These are phyloP conservation scores for Phaffia australis DNA, from an alignment of 768 basidiomycete genomes.

Conservation along the genomic window DNA sequence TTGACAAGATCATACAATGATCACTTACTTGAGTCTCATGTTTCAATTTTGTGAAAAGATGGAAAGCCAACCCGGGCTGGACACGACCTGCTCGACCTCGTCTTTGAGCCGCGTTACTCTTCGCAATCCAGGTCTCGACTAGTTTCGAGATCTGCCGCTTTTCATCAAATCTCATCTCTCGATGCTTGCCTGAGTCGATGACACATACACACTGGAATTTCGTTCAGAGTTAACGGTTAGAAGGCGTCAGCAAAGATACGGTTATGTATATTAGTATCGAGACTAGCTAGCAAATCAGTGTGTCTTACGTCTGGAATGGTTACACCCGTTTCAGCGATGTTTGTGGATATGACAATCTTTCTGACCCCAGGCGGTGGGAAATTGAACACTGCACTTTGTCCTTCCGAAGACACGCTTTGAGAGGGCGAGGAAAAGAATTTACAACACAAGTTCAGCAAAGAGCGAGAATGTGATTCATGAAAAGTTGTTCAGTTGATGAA, in stretches of 20 bases:
- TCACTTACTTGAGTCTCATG: conserved; percentile 64
- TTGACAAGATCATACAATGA: conserved; percentile 1
- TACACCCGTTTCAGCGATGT: conserved; percentile 93
- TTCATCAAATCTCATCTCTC: conserved; percentile 97
- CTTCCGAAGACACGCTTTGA: conserved; percentile 62
- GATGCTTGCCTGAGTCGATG: conserved; percentile 84
- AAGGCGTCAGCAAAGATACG: no score
- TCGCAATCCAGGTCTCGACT: conserved; percentile 80
- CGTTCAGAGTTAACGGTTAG: no score
- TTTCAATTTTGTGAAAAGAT: conserved; percentile 79
- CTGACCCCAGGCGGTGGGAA: conserved; percentile 64
- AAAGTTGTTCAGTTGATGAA: background rate
- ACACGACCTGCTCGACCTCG: conserved; percentile 69
- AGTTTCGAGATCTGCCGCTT: conserved; percentile 88
- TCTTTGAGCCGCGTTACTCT: conserved; percentile 74
- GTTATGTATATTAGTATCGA: no score
- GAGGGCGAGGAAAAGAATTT: background rate
- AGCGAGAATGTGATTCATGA: background rate
- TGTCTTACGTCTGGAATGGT: conserved; percentile 85
- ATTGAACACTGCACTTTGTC: conserved; percentile 83
- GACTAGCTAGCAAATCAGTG: no score
- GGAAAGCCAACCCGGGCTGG: conserved; percentile 78
- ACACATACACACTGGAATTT: conserved; percentile 50
- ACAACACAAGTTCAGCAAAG: background rate
- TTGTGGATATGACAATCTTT: conserved; percentile 84